These are phyloP conservation scores for Fragilaria crotonensis DNA, from an alignment of 108 stramenopile species.

Conservation along the genomic window DNA sequence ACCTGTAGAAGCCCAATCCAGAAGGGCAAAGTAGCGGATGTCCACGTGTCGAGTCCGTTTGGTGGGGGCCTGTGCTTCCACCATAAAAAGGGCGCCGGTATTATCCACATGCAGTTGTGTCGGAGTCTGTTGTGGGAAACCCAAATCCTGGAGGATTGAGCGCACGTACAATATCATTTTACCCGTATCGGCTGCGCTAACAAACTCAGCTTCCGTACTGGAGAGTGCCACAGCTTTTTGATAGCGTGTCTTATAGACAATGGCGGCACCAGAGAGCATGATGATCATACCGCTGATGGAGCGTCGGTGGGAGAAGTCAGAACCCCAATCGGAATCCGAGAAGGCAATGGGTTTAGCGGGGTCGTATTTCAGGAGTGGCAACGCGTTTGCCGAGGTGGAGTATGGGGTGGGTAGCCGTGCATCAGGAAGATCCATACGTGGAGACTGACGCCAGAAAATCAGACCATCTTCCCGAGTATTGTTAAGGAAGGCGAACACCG, in stretches of 20 bases:
- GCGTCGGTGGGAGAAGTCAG: too few species aligned
- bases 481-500: too few species aligned
- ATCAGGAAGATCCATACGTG: too few species aligned
- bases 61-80: slow-evolving; percentile 25
- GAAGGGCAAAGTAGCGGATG: slow-evolving; percentile 19
- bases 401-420: too few species aligned
- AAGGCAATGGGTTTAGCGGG: too few species aligned
- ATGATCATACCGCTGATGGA: slow-evolving; percentile 4
- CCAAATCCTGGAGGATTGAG: slow-evolving; percentile 1
- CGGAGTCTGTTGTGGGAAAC: slow-evolving; percentile 1
- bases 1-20: too few species aligned
- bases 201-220: slow-evolving; percentile 16
- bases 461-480: too few species aligned
- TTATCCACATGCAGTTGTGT: slow-evolving; percentile 26
- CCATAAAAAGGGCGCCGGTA: slow-evolving; percentile 15
- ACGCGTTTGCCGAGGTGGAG: too few species aligned
- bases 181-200: slow-evolving; percentile 7
- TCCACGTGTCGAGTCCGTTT: slow-evolving; percentile 25
- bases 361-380: too few species aligned
- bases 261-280: slow-evolving; percentile 7
- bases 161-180: slow-evolving; percentile 10
- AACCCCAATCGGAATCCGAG: not conserved
- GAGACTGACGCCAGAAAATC: too few species aligned
- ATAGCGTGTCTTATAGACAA: slow-evolving; percentile 8
- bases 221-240: slow-evolving; percentile 10